A percentile compares a stretch with the other conserved stretches of the same genome.
Conservation (phyloP, 371 early-diverging fungal species). For the Paraphysoderma sedebokerense region DNA sequence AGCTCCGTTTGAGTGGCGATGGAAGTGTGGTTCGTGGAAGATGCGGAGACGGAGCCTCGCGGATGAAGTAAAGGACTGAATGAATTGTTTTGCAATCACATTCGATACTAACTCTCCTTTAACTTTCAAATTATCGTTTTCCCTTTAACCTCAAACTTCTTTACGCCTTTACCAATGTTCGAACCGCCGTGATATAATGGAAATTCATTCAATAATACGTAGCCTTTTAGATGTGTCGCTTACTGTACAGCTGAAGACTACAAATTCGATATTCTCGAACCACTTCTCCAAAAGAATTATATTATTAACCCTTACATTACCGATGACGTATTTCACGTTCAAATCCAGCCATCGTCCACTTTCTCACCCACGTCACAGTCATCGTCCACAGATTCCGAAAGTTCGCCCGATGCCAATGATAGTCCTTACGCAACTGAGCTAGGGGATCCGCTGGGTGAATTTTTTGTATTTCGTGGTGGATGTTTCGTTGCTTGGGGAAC, state of each 20-base stretch:
- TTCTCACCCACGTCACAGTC: background rate
- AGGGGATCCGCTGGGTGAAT: conserved; percentile 11
- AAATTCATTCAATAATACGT: no score
- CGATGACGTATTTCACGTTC: conserved; percentile 22
- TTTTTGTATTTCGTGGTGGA: conserved; percentile 25
- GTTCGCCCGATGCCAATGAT: background rate
- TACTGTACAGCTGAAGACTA: conserved; percentile 28
- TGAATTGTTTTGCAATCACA: no score
- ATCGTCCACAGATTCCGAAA: background rate
- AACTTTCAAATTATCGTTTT: no score
- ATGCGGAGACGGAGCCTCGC: no score
- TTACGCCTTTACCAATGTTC: no score
- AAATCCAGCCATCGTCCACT: conserved; percentile 2
- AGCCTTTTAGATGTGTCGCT: conserved; percentile 11
- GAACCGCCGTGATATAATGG: no score
- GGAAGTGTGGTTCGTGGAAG: no score
- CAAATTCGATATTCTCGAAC: conserved; percentile 13
- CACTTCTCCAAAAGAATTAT: conserved; percentile 13
- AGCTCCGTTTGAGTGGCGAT: no score
- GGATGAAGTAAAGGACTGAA: no score
- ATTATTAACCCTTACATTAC: conserved; percentile 19
- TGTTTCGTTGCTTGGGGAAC: conserved; percentile 29
- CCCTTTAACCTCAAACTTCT: no score
- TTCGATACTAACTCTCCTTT: no score
- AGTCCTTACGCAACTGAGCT: background rate